Percentiles rank a stretch among this genome's conserved stretches.
Conservation (phyloP, 2,329 filamentous ascomycete genomes). For the Nothophaeocryptopus gaeumannii region DNA sequence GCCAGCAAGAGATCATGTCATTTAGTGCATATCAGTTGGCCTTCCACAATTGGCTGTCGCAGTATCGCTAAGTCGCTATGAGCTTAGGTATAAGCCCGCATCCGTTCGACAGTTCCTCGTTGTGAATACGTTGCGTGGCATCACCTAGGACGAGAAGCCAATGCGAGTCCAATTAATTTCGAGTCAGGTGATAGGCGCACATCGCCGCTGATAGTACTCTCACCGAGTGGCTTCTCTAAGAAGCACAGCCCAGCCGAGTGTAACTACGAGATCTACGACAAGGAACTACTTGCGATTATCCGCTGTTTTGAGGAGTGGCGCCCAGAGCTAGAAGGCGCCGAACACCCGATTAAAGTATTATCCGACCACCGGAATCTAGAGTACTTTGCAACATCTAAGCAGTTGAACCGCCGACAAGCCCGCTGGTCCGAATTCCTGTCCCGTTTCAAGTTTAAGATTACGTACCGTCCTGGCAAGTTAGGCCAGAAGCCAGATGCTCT, state of each 20-base stretch:
- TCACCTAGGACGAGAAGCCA: no score
- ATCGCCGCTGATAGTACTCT: neutral
- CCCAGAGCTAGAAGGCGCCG: conserved; percentile 15
- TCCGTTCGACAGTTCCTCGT: no score
- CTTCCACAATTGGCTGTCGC: no score
- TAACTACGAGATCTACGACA: conserved; percentile 19
- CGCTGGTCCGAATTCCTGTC: conserved; percentile 23
- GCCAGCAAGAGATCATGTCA: no score
- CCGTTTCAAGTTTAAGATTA: neutral
- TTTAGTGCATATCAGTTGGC: no score
- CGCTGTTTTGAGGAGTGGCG: conserved; percentile 6
- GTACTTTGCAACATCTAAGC: conserved; percentile 33
- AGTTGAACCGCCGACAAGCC: conserved; percentile 30
- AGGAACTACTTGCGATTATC: conserved; percentile 30
- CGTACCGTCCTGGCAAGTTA: no score
- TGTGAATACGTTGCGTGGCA: no score
- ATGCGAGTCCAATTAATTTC: no score
- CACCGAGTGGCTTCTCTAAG: conserved; percentile 6
- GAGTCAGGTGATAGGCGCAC: conserved; percentile 1
- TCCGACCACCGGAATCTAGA: conserved; percentile 34
- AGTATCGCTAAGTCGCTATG: no score
- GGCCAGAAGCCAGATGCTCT: no score
- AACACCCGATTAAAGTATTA: conserved; percentile 22
- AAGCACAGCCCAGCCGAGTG: conserved; percentile 11
- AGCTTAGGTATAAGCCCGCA: no score